Evolutionary conservation across 805 yeast genomes (phyloP).

Genomic region (Saturnispora quitensis): DNA sequence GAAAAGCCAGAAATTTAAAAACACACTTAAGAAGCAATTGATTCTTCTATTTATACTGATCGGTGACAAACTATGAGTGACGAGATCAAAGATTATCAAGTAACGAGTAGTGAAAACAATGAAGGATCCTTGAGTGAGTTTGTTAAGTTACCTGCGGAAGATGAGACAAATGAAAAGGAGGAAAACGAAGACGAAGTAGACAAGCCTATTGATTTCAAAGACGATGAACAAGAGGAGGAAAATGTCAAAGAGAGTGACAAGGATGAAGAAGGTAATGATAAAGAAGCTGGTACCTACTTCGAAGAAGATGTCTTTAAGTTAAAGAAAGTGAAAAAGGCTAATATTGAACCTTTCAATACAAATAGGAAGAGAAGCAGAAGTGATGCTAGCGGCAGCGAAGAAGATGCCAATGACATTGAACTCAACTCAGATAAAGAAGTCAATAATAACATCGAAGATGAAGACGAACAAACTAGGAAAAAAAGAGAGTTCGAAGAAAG

Average conservation of each 20-base stretch:
- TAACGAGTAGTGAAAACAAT: neutral
- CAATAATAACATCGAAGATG: constrained; percentile 15
- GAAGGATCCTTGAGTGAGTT: constrained; percentile 1
- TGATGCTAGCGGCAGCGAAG: neutral
- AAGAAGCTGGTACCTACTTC: constrained; percentile 16
- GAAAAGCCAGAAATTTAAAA: neutral
- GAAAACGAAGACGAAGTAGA: neutral
- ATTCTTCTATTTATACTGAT: neutral
- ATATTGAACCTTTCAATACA: neutral
- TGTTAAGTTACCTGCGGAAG: constrained; percentile 3
- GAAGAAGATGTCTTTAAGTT: constrained; percentile 15
- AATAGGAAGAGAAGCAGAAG: constrained; percentile 1
- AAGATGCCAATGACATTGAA: neutral
- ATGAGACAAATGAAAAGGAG: neutral
- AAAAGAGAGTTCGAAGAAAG: constrained; percentile 74
- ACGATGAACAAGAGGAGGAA: constrained; percentile 1
- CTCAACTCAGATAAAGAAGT: constrained; percentile 2
- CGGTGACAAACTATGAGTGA: neutral
- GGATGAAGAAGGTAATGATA: constrained; percentile 8
- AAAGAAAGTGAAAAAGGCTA: constrained; percentile 12
- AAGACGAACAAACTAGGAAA: constrained; percentile 34
- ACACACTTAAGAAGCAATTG: neutral
- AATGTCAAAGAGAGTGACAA: constrained; percentile 8
- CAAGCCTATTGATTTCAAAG: neutral
- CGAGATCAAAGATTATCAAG: neutral